Evolutionary conservation across 2,329 filamentous ascomycete species (phyloP).

Genomic region (Penicillium sp.): DNA sequence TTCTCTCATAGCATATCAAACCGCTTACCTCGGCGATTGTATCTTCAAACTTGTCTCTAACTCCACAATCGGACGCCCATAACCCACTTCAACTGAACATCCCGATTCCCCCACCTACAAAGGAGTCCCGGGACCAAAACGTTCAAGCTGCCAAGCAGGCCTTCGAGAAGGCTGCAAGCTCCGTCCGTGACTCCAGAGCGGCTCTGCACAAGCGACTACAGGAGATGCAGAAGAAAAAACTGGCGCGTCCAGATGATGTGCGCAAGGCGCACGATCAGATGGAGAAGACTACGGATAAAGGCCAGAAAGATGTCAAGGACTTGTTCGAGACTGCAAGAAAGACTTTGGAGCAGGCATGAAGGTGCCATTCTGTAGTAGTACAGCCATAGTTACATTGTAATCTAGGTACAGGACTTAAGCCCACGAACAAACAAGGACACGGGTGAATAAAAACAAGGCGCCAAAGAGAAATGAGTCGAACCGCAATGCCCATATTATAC

Average conservation of each 20-base stretch:
- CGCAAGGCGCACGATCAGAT: slow-evolving; percentile 48
- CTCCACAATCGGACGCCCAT: slow-evolving; percentile 43
- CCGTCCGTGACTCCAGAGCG: slow-evolving; percentile 44
- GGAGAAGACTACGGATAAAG: slow-evolving; percentile 49
- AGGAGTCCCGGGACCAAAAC: slow-evolving; percentile 46
- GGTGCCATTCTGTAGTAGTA: slow-evolving; percentile 14
- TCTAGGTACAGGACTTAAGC: slow-evolving; percentile 2
- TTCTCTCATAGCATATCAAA: slow-evolving; percentile 42
- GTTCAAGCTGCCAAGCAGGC: slow-evolving; percentile 41
- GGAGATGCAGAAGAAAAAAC: slow-evolving; percentile 44
- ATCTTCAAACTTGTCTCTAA: slow-evolving; percentile 43
- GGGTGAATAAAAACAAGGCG: background rate
- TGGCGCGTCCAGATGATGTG: slow-evolving; percentile 46
- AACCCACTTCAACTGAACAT: slow-evolving; percentile 47
- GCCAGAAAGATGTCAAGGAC: slow-evolving; percentile 47
- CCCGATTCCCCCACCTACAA: slow-evolving; percentile 47
- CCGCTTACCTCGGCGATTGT: slow-evolving; percentile 44
- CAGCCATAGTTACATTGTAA: slow-evolving; percentile 10
- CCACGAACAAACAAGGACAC: background rate
- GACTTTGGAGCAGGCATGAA: slow-evolving; percentile 35
- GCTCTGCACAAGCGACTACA: slow-evolving; percentile 47
- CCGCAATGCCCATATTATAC: background rate
- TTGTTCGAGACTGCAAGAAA: slow-evolving; percentile 44
- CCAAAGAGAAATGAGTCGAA: background rate
- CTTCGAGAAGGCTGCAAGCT: slow-evolving; percentile 42